phyloP scores from a whole-genome alignment of 2,329 filamentous ascomycete genomes.

The Aspergillus sergii region DNA sequence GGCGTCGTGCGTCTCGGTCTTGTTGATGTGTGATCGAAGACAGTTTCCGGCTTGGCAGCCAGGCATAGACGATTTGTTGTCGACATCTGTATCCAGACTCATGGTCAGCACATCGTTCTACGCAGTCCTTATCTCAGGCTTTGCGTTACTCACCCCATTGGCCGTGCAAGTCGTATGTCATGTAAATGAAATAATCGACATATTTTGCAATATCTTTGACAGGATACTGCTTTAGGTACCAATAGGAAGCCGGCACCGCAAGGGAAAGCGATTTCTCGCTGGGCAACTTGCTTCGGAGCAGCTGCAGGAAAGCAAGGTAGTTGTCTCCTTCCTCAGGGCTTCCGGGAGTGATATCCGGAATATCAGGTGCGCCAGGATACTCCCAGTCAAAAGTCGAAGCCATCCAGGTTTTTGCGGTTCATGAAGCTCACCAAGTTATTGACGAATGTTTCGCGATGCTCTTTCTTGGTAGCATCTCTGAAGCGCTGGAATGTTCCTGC shows the following conservation, averaged over 20 bases:
- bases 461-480: constrained; percentile 24
- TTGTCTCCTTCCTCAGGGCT: constrained; percentile 32
- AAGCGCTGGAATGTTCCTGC: constrained; percentile 41
- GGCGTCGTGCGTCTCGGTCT: neutral
- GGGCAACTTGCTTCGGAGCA: constrained; percentile 23
- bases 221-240: constrained; percentile 35
- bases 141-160: constrained; percentile 12
- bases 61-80: constrained; percentile 2
- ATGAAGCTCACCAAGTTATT: constrained; percentile 45
- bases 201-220: constrained; percentile 28
- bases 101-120: neutral
- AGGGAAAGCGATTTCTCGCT: constrained; percentile 25
- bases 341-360: constrained; percentile 37
- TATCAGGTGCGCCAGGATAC: constrained; percentile 38
- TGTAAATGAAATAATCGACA: constrained; percentile 39
- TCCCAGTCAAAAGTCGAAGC: constrained; percentile 34
- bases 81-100: constrained; percentile 2
- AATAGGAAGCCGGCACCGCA: constrained; percentile 33
- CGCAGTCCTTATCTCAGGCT: neutral
- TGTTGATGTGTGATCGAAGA: constrained; percentile 36
- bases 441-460: constrained; percentile 22
- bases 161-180: constrained; percentile 44
- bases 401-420: constrained; percentile 43
- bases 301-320: constrained; percentile 38
- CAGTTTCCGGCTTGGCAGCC: constrained; percentile 35